Evolutionary conservation across 164 flowering plant species (phyloP), one percentile per base, ranked within the genome.

Genomic region (Litsea cubeba): DNA sequence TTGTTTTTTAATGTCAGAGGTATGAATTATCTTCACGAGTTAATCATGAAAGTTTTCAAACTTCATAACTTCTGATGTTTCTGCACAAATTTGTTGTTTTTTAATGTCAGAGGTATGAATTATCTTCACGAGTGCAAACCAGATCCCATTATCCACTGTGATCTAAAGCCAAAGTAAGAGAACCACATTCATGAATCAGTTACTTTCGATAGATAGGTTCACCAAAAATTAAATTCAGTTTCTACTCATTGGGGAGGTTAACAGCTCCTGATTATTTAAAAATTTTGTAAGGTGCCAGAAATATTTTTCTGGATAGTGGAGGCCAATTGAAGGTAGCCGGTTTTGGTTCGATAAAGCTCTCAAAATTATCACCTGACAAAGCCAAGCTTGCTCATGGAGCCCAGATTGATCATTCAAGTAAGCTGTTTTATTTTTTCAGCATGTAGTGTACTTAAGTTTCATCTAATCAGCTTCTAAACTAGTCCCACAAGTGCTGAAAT

Each of bases 281-380:
- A 81, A 84, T 83, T 90, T 87, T 85, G 88, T 87, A 94, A 96
- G 99, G 95, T 96, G 97, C 92, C 99, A 96, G 98, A 92, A 96
- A 96, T 89, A 87, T 96, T 90, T 94, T 92, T 93, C 97, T 94
- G 88, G 98, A 96, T 84, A 84, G 75, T 87, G 97, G 90, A 79
- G 97, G 97, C 40, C 97, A 82, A 40, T 79, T 94, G 87, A 96
- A 96, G 86, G 84, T 96, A 40, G 83, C 97, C 46, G 97, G 98
- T 66, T 94, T 96, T 83, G 98, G 97, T 65, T 82, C 87, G 81
- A 75, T 87, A 72, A 83, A 83, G 69, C 78, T 94, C 82, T 86
- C 91, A 64, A 84, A 87, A 65, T 76, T 89, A 22, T 84, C 97
- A 71, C 85, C 91, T 10, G 92, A 87, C 75, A 87, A 87, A 83